phyloP scores from a whole-genome alignment of 2,329 filamentous ascomycete species.

The Epicoccum nigrum region DNA sequence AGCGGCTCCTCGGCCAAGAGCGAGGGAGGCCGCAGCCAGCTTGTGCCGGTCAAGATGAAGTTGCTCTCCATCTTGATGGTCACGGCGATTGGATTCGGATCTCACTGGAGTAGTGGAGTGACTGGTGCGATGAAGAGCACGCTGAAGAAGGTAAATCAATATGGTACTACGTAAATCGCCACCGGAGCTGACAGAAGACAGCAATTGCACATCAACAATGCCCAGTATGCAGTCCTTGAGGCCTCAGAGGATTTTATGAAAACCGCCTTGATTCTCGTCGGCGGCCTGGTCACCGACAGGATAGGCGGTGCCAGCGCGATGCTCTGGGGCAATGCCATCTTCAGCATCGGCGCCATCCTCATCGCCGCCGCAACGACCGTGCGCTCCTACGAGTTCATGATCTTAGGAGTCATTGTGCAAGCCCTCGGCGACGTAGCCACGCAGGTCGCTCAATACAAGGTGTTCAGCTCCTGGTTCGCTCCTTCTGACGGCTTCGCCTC shows the following conservation, averaged over 20 bases:
- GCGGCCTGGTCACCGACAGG: constrained; percentile 63
- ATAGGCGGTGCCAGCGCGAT: constrained; percentile 64
- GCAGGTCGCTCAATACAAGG: constrained; percentile 68
- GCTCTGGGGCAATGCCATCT: constrained; percentile 67
- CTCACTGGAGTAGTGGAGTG: constrained; percentile 65
- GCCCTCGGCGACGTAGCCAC: constrained; percentile 68
- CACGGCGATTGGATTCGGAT: constrained; percentile 64
- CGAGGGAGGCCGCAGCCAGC: constrained; percentile 5
- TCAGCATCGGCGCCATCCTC: constrained; percentile 63
- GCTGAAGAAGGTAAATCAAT: constrained; percentile 57
- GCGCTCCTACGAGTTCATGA: constrained; percentile 66
- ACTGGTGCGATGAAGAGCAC: constrained; percentile 67
- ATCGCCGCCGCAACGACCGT: constrained; percentile 63
- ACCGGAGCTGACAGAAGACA: constrained; percentile 10
- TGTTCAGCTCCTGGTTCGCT: constrained; percentile 69
- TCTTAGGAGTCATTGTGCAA: constrained; percentile 61
- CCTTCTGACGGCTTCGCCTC: constrained; percentile 67
- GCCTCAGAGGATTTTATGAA: constrained; percentile 69
- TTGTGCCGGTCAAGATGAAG: constrained; percentile 31
- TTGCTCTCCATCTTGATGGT: constrained; percentile 58
- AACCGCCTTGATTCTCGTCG: constrained; percentile 61
- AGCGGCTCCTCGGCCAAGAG: constrained; percentile 16
- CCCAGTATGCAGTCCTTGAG: constrained; percentile 64
- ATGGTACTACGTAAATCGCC: background rate
- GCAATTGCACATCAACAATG: constrained; percentile 64